Conservation (phyloP, 305 asterid species). For the Fraxinus sp. region DNA sequence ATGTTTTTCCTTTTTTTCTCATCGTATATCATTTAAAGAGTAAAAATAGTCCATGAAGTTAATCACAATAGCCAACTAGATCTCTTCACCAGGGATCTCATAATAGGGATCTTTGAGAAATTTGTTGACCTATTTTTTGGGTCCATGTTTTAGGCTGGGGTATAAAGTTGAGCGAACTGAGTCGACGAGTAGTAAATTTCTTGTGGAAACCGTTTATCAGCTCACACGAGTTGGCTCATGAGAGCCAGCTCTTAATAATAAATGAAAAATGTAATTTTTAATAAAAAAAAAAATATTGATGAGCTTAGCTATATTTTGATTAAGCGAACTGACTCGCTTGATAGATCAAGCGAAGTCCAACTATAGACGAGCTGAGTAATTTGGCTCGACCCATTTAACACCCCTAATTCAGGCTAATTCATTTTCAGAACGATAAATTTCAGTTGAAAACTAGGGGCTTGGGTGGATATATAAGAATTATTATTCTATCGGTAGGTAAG, state of each 20-base stretch:
- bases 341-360: not conserved
- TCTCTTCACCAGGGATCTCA: not conserved
- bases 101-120: not conserved
- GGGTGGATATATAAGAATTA: not conserved
- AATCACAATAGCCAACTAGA: not conserved
- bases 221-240: no score
- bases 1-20: constrained; percentile 3
- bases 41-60: not conserved
- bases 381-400: not conserved
- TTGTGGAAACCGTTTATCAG: no score
- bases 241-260: no score
- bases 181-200: no score
- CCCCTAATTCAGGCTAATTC: not conserved
- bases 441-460: constrained; percentile 1
- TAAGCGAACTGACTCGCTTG: not conserved
- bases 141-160: no score
- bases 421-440: not conserved
- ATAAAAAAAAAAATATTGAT: no score
- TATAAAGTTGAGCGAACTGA: no score
- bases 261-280: no score
- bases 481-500: constrained; percentile 31
- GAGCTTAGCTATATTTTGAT: no score
- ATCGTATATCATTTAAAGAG: not conserved
- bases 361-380: no score
- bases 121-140: no score